Conservation (phyloP, 768 basidiomycete genomes). For the Rickenella mellea region DNA sequence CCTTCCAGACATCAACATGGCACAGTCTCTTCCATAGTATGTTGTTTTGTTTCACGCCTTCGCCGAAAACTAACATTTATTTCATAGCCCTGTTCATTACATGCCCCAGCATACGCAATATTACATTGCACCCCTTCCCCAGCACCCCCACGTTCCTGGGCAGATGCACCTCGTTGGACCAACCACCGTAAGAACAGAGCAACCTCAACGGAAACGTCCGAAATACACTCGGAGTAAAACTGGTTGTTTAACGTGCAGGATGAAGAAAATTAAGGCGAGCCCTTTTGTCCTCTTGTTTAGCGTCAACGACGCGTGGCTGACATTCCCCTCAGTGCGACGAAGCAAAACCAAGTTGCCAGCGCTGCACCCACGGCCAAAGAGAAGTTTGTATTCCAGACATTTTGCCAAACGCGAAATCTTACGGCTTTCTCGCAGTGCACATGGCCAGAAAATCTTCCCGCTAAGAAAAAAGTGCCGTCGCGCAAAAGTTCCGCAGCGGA, state of each 20-base stretch:
- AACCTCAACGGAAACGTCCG: slow-evolving; percentile 64
- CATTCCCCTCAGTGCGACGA: slow-evolving; percentile 67
- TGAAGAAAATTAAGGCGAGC: slow-evolving; percentile 88
- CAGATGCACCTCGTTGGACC: slow-evolving; percentile 41
- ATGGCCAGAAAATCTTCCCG: slow-evolving; percentile 74
- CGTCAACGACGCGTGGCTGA: slow-evolving; percentile 5
- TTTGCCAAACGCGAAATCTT: neutral
- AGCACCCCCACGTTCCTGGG: slow-evolving; percentile 16
- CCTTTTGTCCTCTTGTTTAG: slow-evolving; percentile 5
- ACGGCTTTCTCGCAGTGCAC: slow-evolving; percentile 47
- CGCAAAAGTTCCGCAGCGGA: slow-evolving; percentile 49
- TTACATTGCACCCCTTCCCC: neutral
- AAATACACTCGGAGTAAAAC: slow-evolving; percentile 95
- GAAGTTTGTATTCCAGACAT: slow-evolving; percentile 40
- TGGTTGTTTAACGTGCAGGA: slow-evolving; percentile 87
- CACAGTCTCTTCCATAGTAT: neutral
- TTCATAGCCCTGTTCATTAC: slow-evolving; percentile 4
- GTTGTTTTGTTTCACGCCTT: neutral
- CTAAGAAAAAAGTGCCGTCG: slow-evolving; percentile 53
- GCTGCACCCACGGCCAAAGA: slow-evolving; percentile 78
- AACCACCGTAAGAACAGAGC: slow-evolving; percentile 38
- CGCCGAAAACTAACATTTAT: neutral
- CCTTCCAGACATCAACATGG: neutral
- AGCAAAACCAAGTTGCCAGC: slow-evolving; percentile 76
- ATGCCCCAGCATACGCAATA: slow-evolving; percentile 4